These are phyloP conservation scores for Cordyceps cateniannulata DNA, from an alignment of 2,329 filamentous ascomycete species.

Conservation along the genomic window DNA sequence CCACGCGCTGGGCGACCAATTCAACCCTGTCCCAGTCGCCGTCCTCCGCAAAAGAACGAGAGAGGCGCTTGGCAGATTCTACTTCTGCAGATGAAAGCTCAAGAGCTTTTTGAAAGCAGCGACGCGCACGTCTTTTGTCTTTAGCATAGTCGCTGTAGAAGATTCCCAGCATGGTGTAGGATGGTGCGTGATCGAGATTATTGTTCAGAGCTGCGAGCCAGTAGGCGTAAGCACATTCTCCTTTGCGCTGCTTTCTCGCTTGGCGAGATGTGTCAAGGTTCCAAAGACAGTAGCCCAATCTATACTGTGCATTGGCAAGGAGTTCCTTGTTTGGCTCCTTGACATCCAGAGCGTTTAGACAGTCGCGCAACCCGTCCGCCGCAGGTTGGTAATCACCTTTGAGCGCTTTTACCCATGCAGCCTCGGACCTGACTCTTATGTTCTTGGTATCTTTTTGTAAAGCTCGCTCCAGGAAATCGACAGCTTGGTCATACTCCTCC, in stretches of 20 bases:
- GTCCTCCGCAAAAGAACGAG: constrained; percentile 78
- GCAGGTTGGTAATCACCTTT: constrained; percentile 68
- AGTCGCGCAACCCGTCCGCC: constrained; percentile 62
- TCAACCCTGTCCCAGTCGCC: constrained; percentile 97
- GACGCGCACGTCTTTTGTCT: constrained; percentile 78
- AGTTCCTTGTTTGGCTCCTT: constrained; percentile 59
- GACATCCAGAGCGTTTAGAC: constrained; percentile 57
- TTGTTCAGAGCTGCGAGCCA: constrained; percentile 81
- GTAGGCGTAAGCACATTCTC: constrained; percentile 64
- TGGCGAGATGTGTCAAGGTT: constrained; percentile 67
- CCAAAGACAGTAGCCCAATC: constrained; percentile 83
- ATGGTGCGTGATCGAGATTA: constrained; percentile 80
- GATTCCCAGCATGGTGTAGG: constrained; percentile 83
- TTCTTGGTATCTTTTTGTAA: constrained; percentile 67
- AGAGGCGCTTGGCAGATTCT: constrained; percentile 78
- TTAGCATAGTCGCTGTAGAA: constrained; percentile 89
- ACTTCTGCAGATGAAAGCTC: constrained; percentile 86
- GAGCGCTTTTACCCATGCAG: constrained; percentile 86
- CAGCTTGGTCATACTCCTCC: constrained; percentile 76
- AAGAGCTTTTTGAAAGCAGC: constrained; percentile 93
- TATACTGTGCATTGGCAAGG: constrained; percentile 79
- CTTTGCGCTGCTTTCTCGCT: constrained; percentile 71
- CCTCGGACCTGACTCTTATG: constrained; percentile 73
- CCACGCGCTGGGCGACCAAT: constrained; percentile 79
- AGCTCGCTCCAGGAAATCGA: constrained; percentile 73